A percentile compares a stretch with the other conserved stretches of the same genome.
These are phyloP conservation scores for Pythium dissotocum DNA, from an alignment of 352 stramenopile species.

Conservation along the genomic window DNA sequence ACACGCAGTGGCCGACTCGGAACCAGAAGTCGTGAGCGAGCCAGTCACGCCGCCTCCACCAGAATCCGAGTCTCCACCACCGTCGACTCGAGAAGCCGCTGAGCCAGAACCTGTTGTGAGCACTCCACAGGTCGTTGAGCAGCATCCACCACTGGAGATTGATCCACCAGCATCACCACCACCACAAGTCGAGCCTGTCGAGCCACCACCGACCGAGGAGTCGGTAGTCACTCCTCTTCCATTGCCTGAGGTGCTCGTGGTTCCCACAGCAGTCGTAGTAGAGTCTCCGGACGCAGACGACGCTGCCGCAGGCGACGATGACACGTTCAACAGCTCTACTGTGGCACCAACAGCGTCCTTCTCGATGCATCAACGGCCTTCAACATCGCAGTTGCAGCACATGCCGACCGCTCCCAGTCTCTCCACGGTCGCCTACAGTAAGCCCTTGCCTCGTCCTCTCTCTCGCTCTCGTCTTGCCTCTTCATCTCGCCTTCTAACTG, in stretches of 20 bases:
- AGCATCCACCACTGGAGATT: neutral
- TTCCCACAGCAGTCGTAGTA: neutral
- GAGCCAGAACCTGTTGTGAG: neutral
- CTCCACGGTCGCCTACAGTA: conserved; percentile 29
- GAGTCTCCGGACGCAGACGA: neutral
- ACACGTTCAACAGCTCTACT: conserved; percentile 1
- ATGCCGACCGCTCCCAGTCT: conserved; percentile 32
- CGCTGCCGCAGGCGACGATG: neutral
- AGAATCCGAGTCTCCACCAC: conserved; percentile 5
- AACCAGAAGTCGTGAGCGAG: conserved; percentile 11
- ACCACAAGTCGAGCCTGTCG: neutral
- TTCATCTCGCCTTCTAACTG: neutral
- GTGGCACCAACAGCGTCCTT: neutral
- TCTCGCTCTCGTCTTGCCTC: neutral
- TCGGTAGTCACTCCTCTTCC: neutral
- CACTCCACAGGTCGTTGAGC: neutral
- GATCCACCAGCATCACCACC: neutral
- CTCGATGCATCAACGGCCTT: neutral
- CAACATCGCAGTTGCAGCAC: conserved; percentile 24
- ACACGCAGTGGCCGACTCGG: neutral
- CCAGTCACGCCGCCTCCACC: neutral
- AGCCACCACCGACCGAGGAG: neutral
- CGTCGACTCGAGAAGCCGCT: neutral
- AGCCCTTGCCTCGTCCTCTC: neutral
- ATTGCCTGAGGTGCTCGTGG: neutral